A percentile compares a stretch with the other conserved stretches of the same genome.
Conservation (phyloP, 176 grass and related monocot species). For the Phoenix roebelenii region DNA sequence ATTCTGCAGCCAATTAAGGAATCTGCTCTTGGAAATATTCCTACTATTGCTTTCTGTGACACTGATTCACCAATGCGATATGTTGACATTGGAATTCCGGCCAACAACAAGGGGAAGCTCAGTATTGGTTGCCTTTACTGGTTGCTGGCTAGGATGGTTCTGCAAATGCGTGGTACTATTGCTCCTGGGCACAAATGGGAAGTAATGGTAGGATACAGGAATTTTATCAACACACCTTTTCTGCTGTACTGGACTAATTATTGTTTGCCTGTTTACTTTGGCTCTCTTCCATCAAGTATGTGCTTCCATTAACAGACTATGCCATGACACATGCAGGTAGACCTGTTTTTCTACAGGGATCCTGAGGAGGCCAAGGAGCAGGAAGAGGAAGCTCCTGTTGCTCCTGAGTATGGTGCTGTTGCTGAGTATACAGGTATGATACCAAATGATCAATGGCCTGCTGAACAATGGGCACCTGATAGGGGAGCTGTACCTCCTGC, state of each 20-base stretch:
- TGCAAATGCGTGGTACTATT: slow-evolving; percentile 9
- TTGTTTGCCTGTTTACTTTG: no score
- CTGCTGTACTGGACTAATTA: no score
- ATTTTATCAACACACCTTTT: not conserved
- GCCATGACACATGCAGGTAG: not conserved
- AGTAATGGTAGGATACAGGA: slow-evolving; percentile 1
- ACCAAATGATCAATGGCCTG: not conserved
- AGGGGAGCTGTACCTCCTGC: not conserved
- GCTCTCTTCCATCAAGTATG: no score
- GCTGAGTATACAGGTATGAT: slow-evolving; percentile 3
- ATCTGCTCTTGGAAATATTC: slow-evolving; percentile 8
- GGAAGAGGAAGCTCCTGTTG: slow-evolving; percentile 6
- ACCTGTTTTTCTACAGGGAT: slow-evolving; percentile 10
- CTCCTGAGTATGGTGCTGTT: slow-evolving; percentile 8
- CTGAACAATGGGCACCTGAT: not conserved
- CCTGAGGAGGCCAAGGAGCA: slow-evolving; percentile 10
- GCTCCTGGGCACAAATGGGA: slow-evolving; percentile 1
- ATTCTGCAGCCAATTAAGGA: slow-evolving; percentile 15
- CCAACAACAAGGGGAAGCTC: slow-evolving; percentile 9
- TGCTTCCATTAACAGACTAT: no score
- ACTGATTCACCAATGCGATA: slow-evolving; percentile 14
- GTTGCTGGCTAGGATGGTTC: slow-evolving; percentile 8
- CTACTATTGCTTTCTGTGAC: slow-evolving; percentile 7
- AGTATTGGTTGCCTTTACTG: slow-evolving; percentile 10
- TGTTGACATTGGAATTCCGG: slow-evolving; percentile 15